Percentiles rank a stretch among this genome's conserved stretches.
These are phyloP conservation scores for Metschnikowia baotianmanensis DNA, from an alignment of 805 yeast genomes.

Conservation along the genomic window DNA sequence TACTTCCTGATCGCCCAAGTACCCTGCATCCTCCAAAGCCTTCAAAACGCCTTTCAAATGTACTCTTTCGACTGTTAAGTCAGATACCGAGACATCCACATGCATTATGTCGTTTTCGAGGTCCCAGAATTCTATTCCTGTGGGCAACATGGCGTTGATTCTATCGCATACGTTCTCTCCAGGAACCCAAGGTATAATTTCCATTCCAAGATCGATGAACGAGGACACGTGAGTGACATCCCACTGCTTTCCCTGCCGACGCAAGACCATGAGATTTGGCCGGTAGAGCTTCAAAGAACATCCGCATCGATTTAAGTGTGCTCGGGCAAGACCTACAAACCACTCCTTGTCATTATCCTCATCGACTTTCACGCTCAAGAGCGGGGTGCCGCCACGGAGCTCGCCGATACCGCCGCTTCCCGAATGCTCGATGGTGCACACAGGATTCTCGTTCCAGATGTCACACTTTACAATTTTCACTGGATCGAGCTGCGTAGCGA, in stretches of 20 bases:
- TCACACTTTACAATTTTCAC: constrained; percentile 30
- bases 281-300: constrained; percentile 44
- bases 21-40: constrained; percentile 15
- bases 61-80: constrained; percentile 33
- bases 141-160: constrained; percentile 43
- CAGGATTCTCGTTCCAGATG: constrained; percentile 20
- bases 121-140: constrained; percentile 46
- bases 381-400: constrained; percentile 24
- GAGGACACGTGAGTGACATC: constrained; percentile 30
- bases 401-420: constrained; percentile 16
- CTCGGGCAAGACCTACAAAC: constrained; percentile 47
- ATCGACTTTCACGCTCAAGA: constrained; percentile 17
- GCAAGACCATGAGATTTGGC: constrained; percentile 42
- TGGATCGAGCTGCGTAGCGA: constrained; percentile 34
- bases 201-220: constrained; percentile 31
- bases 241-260: constrained; percentile 26
- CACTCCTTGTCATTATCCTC: constrained; percentile 23
- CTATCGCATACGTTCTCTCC: constrained; percentile 28
- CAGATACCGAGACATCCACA: constrained; percentile 35
- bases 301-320: constrained; percentile 42
- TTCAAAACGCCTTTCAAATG: constrained; percentile 33
- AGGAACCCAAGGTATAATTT: constrained; percentile 29
- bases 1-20: background rate
- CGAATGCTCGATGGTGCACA: constrained; percentile 18
- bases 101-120: constrained; percentile 26